Evolutionary conservation across 352 stramenopile genomes (phyloP).

Genomic region (Phytopythium oedochilum): DNA sequence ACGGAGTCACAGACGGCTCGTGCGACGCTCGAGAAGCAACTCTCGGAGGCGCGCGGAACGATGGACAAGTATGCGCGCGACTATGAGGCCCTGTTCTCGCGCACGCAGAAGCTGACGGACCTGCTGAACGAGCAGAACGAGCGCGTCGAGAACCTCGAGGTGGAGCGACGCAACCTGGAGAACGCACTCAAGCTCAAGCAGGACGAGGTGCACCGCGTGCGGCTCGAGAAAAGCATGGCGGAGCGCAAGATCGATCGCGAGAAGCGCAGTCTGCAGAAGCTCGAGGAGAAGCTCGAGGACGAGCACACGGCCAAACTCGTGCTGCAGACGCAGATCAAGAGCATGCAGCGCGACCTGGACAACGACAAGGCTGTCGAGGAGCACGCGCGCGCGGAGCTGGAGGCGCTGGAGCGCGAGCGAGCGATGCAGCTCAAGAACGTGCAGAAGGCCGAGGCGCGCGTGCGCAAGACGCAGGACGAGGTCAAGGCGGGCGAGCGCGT

Average conservation of each 20-base stretch:
- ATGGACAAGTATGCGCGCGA: conserved; percentile 94
- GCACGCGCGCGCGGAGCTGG: conserved; percentile 65
- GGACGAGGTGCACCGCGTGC: conserved; percentile 81
- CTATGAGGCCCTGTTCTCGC: conserved; percentile 89
- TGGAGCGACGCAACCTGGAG: conserved; percentile 74
- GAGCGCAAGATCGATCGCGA: conserved; percentile 89
- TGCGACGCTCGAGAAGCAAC: conserved; percentile 85
- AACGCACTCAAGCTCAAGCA: conserved; percentile 83
- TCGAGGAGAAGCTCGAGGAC: conserved; percentile 90
- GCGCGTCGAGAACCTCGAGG: conserved; percentile 80
- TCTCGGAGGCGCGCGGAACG: conserved; percentile 60
- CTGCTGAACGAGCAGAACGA: conserved; percentile 91
- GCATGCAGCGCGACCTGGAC: conserved; percentile 75
- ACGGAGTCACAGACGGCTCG: conserved; percentile 65
- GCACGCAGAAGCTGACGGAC: conserved; percentile 91
- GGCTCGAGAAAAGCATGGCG: conserved; percentile 87
- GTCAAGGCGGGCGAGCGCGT: conserved; percentile 92
- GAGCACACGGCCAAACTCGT: conserved; percentile 85
- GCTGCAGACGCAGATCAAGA: conserved; percentile 81
- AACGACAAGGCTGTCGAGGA: conserved; percentile 77
- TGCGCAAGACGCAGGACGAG: conserved; percentile 85
- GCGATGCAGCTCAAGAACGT: conserved; percentile 79
- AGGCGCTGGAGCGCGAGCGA: conserved; percentile 87
- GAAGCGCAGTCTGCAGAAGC: conserved; percentile 80
- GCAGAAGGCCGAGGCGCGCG: conserved; percentile 79